Evolutionary conservation across 2,329 filamentous ascomycete species (phyloP), one percentile per base, ranked within the genome.

Genomic region (Thielaviopsis euricoi): DNA sequence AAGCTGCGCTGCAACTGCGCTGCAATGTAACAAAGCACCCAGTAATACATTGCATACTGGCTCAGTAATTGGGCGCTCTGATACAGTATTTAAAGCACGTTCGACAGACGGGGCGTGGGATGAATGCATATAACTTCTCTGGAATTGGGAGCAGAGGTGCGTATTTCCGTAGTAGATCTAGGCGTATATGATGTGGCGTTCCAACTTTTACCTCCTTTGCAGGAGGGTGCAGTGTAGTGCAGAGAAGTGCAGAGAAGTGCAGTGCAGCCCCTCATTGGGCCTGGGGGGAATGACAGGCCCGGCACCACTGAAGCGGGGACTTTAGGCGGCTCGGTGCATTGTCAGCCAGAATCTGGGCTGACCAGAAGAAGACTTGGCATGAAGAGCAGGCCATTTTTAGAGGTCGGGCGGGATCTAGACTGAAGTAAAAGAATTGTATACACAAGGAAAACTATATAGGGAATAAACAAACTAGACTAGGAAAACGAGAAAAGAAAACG

Each of bases 401-500:
- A 10, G n/a, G 7, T 33, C 29, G 7, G 13, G 17, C 13, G 2
- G 2, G 37, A 43, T 43, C 6, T 43, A 10, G 37, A 43, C 37
- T 15, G 37, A 43, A 15, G 13, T n/a, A n/a, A 10, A 10, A 43
- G 15, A 15, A 43, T 43, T 43, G 37, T n/a, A 43, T 17, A 10
- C 2, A 43, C 37, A 43, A 7, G n/a, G 37, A 43, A 2, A 15
- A 43, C 13, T 43, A 17, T 43, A 43, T 43, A n/a, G 17, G 37
- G 13, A 43, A 33, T 33, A 33, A 33, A 33, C 29, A 33, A 33
- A 52, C 61, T 58, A 43, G 50, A 59, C 54, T 56, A 57, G 12
- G 62, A 59, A 56, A 61, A 51, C 53, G 58, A 60, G 59, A 62
- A 62, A 29, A 55, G 57, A 55, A 57, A 60, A 23, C 53, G 53